These are phyloP conservation scores for Calycina marina DNA, from an alignment of 2,329 filamentous ascomycete species.

Conservation along the genomic window DNA sequence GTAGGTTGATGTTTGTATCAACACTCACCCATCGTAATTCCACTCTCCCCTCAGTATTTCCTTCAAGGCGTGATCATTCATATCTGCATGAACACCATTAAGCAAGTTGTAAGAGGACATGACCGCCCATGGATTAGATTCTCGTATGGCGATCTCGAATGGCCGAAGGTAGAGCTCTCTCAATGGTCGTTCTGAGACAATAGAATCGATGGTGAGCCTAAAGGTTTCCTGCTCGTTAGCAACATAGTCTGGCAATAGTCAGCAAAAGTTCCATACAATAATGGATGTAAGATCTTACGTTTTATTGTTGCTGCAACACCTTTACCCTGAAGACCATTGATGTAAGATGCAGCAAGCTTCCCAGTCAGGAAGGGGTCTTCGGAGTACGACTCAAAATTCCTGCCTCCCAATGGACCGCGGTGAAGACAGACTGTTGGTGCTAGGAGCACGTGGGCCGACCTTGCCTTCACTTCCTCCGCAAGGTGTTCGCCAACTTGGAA, in stretches of 20 bases:
- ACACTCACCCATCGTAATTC: slow-evolving; percentile 42
- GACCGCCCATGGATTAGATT: slow-evolving; percentile 53
- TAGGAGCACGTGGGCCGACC: slow-evolving; percentile 59
- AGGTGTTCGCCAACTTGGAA: slow-evolving; percentile 56
- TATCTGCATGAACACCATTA: slow-evolving; percentile 46
- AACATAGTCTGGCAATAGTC: slow-evolving; percentile 37
- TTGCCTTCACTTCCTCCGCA: slow-evolving; percentile 56
- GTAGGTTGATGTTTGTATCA: no score
- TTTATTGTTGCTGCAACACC: slow-evolving; percentile 68
- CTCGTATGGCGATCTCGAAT: slow-evolving; percentile 57
- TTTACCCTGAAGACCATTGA: slow-evolving; percentile 57
- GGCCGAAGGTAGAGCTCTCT: slow-evolving; percentile 61
- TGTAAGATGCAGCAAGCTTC: slow-evolving; percentile 56
- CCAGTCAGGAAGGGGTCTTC: slow-evolving; percentile 70
- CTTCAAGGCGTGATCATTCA: slow-evolving; percentile 39
- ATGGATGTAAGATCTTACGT: slow-evolving; percentile 31
- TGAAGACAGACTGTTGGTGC: slow-evolving; percentile 74
- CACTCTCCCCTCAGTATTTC: slow-evolving; percentile 45
- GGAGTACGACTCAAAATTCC: slow-evolving; percentile 78
- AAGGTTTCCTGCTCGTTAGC: slow-evolving; percentile 62
- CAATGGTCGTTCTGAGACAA: slow-evolving; percentile 48
- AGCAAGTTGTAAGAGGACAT: slow-evolving; percentile 57
- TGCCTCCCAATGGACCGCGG: slow-evolving; percentile 66
- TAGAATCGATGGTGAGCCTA: slow-evolving; percentile 47
- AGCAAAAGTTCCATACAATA: slow-evolving; percentile 3